phyloP scores from a whole-genome alignment of 169 alveolate species.

The Babesia divergens region DNA sequence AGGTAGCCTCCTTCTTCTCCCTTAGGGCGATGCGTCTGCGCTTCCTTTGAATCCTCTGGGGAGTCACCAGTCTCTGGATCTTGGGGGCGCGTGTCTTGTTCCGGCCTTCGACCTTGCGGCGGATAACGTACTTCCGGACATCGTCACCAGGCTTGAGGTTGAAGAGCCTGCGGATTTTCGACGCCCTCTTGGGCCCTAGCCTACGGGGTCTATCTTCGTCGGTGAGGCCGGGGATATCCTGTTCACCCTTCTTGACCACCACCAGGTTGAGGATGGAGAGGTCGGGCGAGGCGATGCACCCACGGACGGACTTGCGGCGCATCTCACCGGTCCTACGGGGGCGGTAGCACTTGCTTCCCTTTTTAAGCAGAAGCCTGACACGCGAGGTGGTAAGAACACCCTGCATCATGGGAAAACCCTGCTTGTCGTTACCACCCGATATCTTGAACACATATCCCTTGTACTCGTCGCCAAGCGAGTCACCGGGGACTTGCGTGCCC shows the following conservation, averaged over 20 bases:
- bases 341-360: conserved; percentile 93
- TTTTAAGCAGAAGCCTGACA: conserved; percentile 84
- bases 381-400: conserved; percentile 92
- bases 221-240: conserved; percentile 96
- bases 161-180: conserved; percentile 94
- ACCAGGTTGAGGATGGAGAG: conserved; percentile 94
- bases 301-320: conserved; percentile 99
- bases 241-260: conserved; percentile 96
- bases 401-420: conserved; percentile 99
- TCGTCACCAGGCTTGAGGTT: conserved; percentile 92
- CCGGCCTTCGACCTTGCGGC: conserved; percentile 85
- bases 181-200: conserved; percentile 99
- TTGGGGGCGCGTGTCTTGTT: conserved; percentile 94
- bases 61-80: conserved; percentile 99
- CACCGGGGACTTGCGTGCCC: conserved; percentile 98
- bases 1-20: conserved; percentile 63
- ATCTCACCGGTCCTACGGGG: conserved; percentile 97
- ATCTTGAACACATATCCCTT: conserved; percentile 93
- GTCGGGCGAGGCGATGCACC: conserved; percentile 99
- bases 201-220: conserved; percentile 95
- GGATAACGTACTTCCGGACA: conserved; percentile 93
- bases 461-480: conserved; percentile 96
- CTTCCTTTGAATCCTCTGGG: conserved; percentile 96
- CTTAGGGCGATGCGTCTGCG: conserved; percentile 75
- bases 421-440: conserved; percentile 99